Evolutionary conservation across 345 rosid species (phyloP), one percentile per base, ranked within the genome.

Genomic region (Eutrema yunnanense): DNA sequence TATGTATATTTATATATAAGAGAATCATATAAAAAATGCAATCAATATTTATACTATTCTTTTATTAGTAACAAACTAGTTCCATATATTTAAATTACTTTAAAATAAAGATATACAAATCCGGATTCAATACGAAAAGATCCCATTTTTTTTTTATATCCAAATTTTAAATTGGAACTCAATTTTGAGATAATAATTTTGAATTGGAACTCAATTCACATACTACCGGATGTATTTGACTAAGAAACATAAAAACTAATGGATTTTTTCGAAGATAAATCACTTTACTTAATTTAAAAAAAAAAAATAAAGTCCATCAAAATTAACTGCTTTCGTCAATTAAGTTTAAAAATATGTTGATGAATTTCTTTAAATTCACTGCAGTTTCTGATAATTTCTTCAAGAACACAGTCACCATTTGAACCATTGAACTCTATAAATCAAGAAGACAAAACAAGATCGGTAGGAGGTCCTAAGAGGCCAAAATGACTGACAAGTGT

Each of bases 401-500:
- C 16, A 50, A 51, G 41, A 52, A 61, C 10, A 52, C 46, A 30
- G 68, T 12, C 33, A 59, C 52, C 2, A 51, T n/a, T 38, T 51
- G 27, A 66, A 65, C 65, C 16, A 9, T 57, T 47, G 55, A 49
- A 62, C 19, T 40, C 52, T 26, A 46, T 63, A 73, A 22, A 73
- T 65, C 72, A 74, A 51, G 56, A 52, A 67, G 69, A 74, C 73
- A 60, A 52, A 74, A 67, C 65, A 62, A 48, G 75, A 76, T 69
- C 65, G 60, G 79, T 69, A 52, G 36, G 73, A 60, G 73, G 78
- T 41, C 59, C 70, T 33, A 46, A 63, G 76, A 64, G 64, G 77
- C 71, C 65, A 69, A 76, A 76, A 69, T 53, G 60, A 61, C 71
- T 47, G 79, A 76, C 75, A 76, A 76, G 53, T 69, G 75, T 70